phyloP scores from a whole-genome alignment of 805 yeast species.

The Lachancea mirantina region DNA sequence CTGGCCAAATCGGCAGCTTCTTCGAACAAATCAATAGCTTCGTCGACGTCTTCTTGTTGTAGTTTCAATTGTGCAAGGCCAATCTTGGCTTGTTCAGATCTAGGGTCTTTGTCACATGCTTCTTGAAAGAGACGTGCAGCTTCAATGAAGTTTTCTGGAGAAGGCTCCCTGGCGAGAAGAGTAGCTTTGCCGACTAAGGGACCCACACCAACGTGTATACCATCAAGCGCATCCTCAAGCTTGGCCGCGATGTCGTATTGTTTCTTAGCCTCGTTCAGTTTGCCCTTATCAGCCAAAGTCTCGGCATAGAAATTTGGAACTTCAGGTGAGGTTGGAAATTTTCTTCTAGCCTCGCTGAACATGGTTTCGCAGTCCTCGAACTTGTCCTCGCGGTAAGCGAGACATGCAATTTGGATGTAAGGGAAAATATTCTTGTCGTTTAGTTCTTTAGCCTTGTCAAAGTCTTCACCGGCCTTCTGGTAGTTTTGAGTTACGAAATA shows the following conservation, averaged over 20 bases:
- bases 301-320: constrained; percentile 95
- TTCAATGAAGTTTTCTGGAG: constrained; percentile 39
- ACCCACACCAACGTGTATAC: constrained; percentile 75
- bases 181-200: constrained; percentile 90
- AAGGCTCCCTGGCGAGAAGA: constrained; percentile 48
- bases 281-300: constrained; percentile 75
- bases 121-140: constrained; percentile 60
- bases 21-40: constrained; percentile 76
- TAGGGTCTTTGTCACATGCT: constrained; percentile 81
- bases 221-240: constrained; percentile 63
- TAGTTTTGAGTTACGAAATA: constrained; percentile 74
- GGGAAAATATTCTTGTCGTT: constrained; percentile 76
- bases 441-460: constrained; percentile 64
- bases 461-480: constrained; percentile 63
- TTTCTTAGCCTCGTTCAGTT: constrained; percentile 60
- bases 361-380: constrained; percentile 52
- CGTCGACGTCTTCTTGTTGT: constrained; percentile 74
- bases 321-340: constrained; percentile 83
- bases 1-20: constrained; percentile 78
- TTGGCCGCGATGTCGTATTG: constrained; percentile 83
- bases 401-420: constrained; percentile 87
- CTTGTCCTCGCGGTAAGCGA: constrained; percentile 65
- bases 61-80: constrained; percentile 88
- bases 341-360: constrained; percentile 61
- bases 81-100: constrained; percentile 80